These are phyloP conservation scores for Acacia crassicarpa DNA, from an alignment of 306 rosid genomes.

Conservation along the genomic window DNA sequence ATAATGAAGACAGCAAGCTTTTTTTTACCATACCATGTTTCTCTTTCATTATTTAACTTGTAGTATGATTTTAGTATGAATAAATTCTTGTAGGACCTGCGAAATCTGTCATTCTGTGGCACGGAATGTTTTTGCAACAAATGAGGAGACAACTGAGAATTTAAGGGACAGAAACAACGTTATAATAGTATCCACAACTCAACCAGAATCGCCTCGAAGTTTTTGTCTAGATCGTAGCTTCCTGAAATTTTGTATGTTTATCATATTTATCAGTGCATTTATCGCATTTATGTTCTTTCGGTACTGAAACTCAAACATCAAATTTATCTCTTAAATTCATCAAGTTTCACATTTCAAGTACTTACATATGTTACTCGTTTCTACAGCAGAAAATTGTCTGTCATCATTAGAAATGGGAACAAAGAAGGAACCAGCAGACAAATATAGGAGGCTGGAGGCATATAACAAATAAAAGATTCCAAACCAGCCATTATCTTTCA, in stretches of 20 bases:
- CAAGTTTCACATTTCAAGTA: slow-evolving; percentile 1
- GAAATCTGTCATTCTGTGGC: slow-evolving; percentile 90
- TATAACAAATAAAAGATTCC: not conserved
- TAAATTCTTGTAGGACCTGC: slow-evolving; percentile 64
- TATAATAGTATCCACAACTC: slow-evolving; percentile 43
- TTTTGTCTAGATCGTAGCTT: slow-evolving; percentile 92
- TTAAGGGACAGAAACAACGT: slow-evolving; percentile 46
- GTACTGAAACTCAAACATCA: not conserved
- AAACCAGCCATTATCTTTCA: slow-evolving; percentile 30
- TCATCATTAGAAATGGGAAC: not conserved
- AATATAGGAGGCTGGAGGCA: slow-evolving; percentile 10
- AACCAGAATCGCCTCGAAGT: slow-evolving; percentile 45
- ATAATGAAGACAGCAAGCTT: not conserved
- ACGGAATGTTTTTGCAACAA: slow-evolving; percentile 60
- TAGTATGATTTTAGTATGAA: slow-evolving; percentile 9
- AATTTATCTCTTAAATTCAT: not conserved
- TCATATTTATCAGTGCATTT: slow-evolving; percentile 88
- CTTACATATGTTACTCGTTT: not conserved
- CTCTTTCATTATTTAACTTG: not conserved
- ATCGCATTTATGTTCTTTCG: slow-evolving; percentile 15
- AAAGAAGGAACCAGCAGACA: not conserved
- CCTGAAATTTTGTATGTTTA: slow-evolving; percentile 77
- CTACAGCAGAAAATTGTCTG: not conserved
- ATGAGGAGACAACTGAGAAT: slow-evolving; percentile 64
- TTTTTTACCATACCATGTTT: not conserved